Evolutionary conservation across 2,329 filamentous ascomycete genomes (phyloP).

Genomic region (Tolypocladium ovalisporum): DNA sequence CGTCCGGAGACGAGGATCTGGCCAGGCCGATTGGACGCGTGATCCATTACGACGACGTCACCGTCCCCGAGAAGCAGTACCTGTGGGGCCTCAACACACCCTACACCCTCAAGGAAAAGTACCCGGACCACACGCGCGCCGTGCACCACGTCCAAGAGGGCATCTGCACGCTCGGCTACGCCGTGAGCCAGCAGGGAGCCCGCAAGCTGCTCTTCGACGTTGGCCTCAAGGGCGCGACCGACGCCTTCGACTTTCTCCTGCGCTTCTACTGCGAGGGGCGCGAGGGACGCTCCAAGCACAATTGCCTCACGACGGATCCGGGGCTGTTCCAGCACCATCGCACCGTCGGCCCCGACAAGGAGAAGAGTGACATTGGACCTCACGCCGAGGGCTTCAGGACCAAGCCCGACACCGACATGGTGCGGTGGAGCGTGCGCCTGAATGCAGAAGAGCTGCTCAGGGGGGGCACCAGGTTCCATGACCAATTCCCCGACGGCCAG

Average conservation of each 20-base stretch:
- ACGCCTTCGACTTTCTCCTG: conserved; percentile 32
- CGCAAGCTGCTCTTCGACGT: conserved; percentile 30
- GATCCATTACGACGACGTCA: conserved; percentile 20
- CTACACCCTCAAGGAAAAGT: conserved; percentile 20
- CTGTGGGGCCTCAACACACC: conserved; percentile 23
- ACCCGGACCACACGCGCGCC: conserved; percentile 30
- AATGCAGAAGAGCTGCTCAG: conserved; percentile 27
- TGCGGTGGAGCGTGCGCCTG: conserved; percentile 28
- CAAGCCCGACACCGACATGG: conserved; percentile 18
- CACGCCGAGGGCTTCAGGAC: conserved; percentile 19
- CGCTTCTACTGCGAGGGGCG: conserved; percentile 33
- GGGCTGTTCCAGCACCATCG: conserved; percentile 36
- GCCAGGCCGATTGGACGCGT: conserved; percentile 18
- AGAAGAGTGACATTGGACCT: conserved; percentile 25
- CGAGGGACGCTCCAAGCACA: conserved; percentile 20
- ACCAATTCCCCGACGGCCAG: conserved; percentile 7
- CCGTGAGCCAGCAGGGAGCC: conserved; percentile 31
- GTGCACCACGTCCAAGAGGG: conserved; percentile 29
- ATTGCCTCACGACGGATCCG: conserved; percentile 29
- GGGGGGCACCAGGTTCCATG: conserved; percentile 17
- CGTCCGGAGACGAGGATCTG: conserved; percentile 6
- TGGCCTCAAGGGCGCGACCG: conserved; percentile 26
- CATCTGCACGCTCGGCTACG: conserved; percentile 32
- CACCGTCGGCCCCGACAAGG: conserved; percentile 20
- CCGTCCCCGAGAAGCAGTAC: conserved; percentile 21